Evolutionary conservation across 768 basidiomycete genomes (phyloP).

Genomic region (Boletus eberwhitei): DNA sequence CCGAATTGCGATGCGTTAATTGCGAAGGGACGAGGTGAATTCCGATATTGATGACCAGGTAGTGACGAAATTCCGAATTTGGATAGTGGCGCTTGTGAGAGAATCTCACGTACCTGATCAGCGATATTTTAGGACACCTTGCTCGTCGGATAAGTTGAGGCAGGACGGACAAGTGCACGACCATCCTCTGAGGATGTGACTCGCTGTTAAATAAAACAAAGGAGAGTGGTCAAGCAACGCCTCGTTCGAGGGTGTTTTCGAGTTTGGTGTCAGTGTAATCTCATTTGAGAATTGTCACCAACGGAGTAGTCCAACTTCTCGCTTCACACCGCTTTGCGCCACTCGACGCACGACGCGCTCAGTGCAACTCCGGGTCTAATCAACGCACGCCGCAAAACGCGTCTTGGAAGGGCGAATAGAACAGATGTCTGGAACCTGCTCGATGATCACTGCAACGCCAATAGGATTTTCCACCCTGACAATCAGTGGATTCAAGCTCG

Average conservation of each 20-base stretch:
- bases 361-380: constrained; percentile 9
- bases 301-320: not conserved
- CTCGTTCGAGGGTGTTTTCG: constrained; percentile 13
- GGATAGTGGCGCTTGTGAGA: constrained; percentile 21
- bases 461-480: not conserved
- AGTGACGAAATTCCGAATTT: constrained; percentile 4
- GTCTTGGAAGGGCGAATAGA: not conserved
- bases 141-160: constrained; percentile 9
- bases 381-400: not conserved
- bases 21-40: constrained; percentile 5
- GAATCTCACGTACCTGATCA: constrained; percentile 29
- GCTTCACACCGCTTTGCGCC: constrained; percentile 1
- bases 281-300: constrained; percentile 6
- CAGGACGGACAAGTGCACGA: no score
- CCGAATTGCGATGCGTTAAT: constrained; percentile 18
- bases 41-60: constrained; percentile 18
- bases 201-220: no score
- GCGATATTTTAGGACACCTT: constrained; percentile 18
- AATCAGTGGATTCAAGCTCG: not conserved
- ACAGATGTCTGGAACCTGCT: not conserved
- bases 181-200: no score
- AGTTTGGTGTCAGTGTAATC: not conserved
- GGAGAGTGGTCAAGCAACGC: no score
- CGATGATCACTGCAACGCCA: constrained; percentile 7
- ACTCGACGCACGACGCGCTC: not conserved